Evolutionary conservation across 176 grass and related monocot species (phyloP).

Genomic region (Metroxylon sagu): DNA sequence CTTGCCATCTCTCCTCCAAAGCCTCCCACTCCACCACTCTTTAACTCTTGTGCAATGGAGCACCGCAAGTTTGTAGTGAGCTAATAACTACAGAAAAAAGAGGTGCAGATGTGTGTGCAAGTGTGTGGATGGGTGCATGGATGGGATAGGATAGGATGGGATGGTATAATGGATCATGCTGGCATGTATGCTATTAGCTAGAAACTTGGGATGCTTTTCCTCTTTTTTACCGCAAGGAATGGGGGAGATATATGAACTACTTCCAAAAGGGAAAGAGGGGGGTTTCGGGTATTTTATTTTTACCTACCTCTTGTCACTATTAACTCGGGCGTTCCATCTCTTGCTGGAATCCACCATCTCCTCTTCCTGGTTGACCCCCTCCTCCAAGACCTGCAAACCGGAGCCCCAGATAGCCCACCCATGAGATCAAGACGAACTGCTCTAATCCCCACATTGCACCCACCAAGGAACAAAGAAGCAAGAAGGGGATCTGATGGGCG

Average conservation of each 20-base stretch:
- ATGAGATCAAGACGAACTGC: not conserved
- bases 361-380: not conserved
- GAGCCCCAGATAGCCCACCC: not conserved
- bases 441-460: conserved; percentile 6
- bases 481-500: conserved; percentile 9
- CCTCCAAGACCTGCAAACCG: conserved; percentile 10
- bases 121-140: conserved; percentile 4
- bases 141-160: conserved; percentile 7
- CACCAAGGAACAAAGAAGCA: not conserved
- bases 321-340: conserved; percentile 6
- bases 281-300: not conserved
- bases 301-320: conserved; percentile 20
- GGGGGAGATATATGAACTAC: not conserved
- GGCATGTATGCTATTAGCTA: conserved; percentile 13
- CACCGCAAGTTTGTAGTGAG: not conserved
- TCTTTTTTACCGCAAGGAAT: not conserved
- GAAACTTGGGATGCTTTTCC: conserved; percentile 7
- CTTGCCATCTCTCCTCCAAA: too few relatives aligned
- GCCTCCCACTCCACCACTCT: too few relatives aligned
- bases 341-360: conserved; percentile 12
- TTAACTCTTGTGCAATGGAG: too few relatives aligned
- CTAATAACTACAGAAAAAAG: not conserved
- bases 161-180: conserved; percentile 18
- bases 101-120: not conserved
- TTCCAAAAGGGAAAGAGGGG: not conserved